A percentile compares a stretch with the other conserved stretches of the same genome.
These are phyloP conservation scores for Achlya hypogyna DNA, from an alignment of 352 stramenopile genomes.

Conservation along the genomic window DNA sequence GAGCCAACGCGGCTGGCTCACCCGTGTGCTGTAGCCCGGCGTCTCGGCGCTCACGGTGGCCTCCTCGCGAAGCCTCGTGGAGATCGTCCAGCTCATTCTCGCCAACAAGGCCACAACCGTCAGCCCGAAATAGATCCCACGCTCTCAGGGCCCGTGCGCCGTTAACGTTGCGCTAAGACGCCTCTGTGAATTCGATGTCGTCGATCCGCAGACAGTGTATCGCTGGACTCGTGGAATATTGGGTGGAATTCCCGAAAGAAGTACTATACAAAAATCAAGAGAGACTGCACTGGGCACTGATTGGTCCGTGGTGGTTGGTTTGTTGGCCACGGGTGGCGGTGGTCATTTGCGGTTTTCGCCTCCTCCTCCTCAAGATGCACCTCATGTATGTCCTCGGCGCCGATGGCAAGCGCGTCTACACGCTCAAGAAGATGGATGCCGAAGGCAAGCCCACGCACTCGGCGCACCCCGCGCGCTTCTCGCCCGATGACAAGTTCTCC, in stretches of 20 bases:
- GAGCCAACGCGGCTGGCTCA: not conserved
- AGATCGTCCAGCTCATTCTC: not conserved
- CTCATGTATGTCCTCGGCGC: conserved; percentile 98
- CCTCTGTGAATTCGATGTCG: too few relatives aligned
- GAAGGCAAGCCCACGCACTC: conserved; percentile 90
- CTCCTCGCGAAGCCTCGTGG: not conserved
- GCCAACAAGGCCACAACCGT: not conserved
- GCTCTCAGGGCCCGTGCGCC: too few relatives aligned
- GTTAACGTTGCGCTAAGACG: too few relatives aligned
- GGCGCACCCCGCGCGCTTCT: conserved; percentile 97
- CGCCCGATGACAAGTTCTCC: conserved; percentile 99
- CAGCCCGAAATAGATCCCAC: not conserved
- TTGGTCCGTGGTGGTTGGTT: not conserved
- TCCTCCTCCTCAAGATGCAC: conserved; percentile 83
- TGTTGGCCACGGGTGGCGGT: not conserved
- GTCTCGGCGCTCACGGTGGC: not conserved
- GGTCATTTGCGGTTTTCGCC: not conserved
- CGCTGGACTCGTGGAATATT: not conserved
- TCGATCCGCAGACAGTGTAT: too few relatives aligned
- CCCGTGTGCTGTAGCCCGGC: not conserved
- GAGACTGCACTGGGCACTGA: not conserved
- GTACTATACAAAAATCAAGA: not conserved
- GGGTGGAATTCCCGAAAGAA: not conserved
- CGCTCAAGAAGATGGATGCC: conserved; percentile 97
- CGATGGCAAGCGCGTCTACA: conserved; percentile 97